Percentiles rank a stretch among this genome's conserved stretches.
Conservation (phyloP, 129 eudicot genomes). For the Artemisia tridentata region DNA sequence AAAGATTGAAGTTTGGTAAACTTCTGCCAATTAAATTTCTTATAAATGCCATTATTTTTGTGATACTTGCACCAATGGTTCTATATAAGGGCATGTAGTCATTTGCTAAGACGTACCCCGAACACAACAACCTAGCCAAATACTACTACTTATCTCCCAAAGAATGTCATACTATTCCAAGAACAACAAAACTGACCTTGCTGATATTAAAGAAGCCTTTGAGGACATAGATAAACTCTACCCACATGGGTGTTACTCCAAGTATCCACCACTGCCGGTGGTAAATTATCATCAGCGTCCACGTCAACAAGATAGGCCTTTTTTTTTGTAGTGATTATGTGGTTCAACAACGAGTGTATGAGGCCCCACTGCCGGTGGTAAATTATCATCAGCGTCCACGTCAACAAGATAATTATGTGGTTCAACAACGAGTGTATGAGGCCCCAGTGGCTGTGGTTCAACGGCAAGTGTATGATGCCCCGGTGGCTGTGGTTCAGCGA, state of each 20-base stretch:
- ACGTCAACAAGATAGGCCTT: constrained; percentile 30
- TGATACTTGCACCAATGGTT: too few relatives aligned
- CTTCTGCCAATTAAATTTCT: background rate
- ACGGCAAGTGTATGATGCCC: too few relatives aligned
- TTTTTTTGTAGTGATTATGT: too few relatives aligned
- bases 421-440: too few relatives aligned
- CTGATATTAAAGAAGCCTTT: constrained; percentile 31
- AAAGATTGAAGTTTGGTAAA: background rate
- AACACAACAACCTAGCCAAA: constrained; percentile 18
- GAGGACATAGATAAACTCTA: constrained; percentile 26
- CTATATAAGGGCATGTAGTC: too few relatives aligned
- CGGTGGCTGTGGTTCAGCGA: constrained; percentile 1
- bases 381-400: constrained; percentile 26
- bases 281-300: constrained; percentile 25
- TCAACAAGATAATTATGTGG: constrained; percentile 21
- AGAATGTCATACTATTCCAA: constrained; percentile 26
- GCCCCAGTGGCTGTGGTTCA: background rate
- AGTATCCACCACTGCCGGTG: constrained; percentile 14
- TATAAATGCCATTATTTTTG: too few relatives aligned
- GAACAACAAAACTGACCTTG: constrained; percentile 19
- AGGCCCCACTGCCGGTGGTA: constrained; percentile 17
- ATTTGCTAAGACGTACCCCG: background rate
- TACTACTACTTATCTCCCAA: constrained; percentile 7
- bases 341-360: too few relatives aligned
- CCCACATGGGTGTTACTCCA: constrained; percentile 7